Percentiles rank a stretch among this genome's conserved stretches.
Evolutionary conservation across 768 basidiomycete genomes (phyloP).

Genomic region (Calocera cornea): DNA sequence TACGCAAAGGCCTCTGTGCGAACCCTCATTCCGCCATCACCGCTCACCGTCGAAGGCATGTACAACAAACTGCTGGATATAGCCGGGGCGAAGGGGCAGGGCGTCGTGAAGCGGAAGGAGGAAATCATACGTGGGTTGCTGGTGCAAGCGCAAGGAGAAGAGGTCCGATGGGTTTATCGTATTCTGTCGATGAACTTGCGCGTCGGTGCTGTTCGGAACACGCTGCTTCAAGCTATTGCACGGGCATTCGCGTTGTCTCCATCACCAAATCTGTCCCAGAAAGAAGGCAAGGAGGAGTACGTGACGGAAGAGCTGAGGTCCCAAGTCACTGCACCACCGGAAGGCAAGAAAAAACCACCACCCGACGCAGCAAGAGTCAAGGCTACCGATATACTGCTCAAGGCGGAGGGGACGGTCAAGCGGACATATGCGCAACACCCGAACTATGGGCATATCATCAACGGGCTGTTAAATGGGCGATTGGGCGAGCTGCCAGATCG

Average conservation of each 20-base stretch:
- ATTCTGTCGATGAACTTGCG: conserved; percentile 62
- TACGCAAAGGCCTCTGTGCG: conserved; percentile 64
- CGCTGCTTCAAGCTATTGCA: conserved; percentile 67
- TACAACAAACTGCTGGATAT: conserved; percentile 58
- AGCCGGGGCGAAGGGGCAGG: conserved; percentile 53
- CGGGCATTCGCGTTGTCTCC: conserved; percentile 57
- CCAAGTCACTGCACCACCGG: conserved; percentile 16
- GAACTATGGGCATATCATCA: conserved; percentile 55
- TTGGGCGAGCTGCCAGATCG: conserved; percentile 43
- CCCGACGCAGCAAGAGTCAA: background rate
- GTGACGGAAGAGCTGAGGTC: conserved; percentile 17
- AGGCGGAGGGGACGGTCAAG: conserved; percentile 53
- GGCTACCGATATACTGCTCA: conserved; percentile 28
- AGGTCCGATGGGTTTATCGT: conserved; percentile 68
- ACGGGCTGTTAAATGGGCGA: conserved; percentile 45
- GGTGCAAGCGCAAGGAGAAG: conserved; percentile 75
- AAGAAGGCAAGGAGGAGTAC: background rate
- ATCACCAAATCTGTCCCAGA: conserved; percentile 16
- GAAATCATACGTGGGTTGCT: conserved; percentile 66
- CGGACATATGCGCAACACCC: conserved; percentile 68
- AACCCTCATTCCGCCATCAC: conserved; percentile 58
- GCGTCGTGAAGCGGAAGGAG: conserved; percentile 63
- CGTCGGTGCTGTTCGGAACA: conserved; percentile 77
- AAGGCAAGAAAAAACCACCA: conserved; percentile 19
- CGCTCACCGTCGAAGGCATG: conserved; percentile 48